These are phyloP conservation scores for Gamarada debralockiae DNA, from an alignment of 495 filamentous ascomycete genomes.

Conservation along the genomic window DNA sequence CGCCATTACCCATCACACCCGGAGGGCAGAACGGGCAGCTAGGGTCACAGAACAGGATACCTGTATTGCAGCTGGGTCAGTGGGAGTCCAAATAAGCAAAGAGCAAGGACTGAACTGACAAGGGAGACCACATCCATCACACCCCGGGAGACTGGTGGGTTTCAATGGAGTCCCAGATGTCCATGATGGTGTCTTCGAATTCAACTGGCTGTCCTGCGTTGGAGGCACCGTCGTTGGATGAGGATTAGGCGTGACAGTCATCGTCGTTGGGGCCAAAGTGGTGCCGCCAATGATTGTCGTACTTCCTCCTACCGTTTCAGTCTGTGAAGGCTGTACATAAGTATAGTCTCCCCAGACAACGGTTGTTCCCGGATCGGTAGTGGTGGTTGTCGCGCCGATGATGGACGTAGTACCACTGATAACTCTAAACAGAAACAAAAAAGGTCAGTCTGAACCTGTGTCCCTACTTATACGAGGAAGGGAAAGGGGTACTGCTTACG, in stretches of 20 bases:
- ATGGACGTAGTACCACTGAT: too few relatives aligned
- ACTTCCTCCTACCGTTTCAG: neutral
- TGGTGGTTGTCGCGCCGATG: too few relatives aligned
- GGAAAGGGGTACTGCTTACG: too few relatives aligned
- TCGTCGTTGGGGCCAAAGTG: neutral
- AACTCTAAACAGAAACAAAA: too few relatives aligned
- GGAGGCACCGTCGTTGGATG: neutral
- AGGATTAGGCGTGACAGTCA: neutral
- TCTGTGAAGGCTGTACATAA: neutral
- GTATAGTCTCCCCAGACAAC: neutral
- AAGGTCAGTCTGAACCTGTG: too few relatives aligned
- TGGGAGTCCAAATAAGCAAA: too few relatives aligned
- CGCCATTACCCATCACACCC: neutral
- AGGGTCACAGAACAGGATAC: neutral
- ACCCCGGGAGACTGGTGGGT: neutral
- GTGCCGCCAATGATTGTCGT: neutral
- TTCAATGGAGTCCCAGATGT: neutral
- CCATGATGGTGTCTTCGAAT: neutral
- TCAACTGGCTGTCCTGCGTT: neutral
- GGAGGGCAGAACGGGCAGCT: neutral
- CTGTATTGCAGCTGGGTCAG: too few relatives aligned
- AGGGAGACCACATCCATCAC: neutral
- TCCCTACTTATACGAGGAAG: too few relatives aligned
- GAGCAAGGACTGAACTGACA: neutral
- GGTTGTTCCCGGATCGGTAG: too few relatives aligned